Evolutionary conservation across 257 asterid species (phyloP), one percentile per base, ranked within the genome.

Genomic region (Scutellaria galericulata): DNA sequence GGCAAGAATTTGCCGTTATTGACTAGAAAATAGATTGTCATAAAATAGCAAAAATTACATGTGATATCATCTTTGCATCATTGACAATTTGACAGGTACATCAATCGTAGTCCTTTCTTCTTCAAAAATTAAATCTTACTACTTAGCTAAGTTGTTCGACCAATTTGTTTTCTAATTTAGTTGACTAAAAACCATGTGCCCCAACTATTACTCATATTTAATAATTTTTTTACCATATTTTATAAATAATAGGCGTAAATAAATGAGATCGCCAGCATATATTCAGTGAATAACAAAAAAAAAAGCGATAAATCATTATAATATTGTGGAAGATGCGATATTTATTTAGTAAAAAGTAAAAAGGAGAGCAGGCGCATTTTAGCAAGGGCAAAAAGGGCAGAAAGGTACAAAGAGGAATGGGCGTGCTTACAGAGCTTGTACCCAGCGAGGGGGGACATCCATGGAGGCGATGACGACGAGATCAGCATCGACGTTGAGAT

Each of bases 381-480:
- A 2, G 45, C 1, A 42, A 27, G 12, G 18, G 6, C 42, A 9
- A 15, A 45, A 63, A 4, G 5, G 11, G 24, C 3, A 48, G 44
- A 55, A 5, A 37, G 3, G 54, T 15, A 27, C 18, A 2, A 1
- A 9, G 6, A 9, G 7, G 8, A 3, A 13, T 3, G 11, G 31
- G 5, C 6, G 10, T 31, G 74, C 96, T 87, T 86, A 93, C 98
- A 93, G 79, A 74, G 98, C 85, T 73, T 71, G 88, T 31, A 89
- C 79, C 98, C 98, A 93, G 40, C 72, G 82, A 46, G 39, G 80
- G 44, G 98, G 98, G 45, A 93, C 98, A 73, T 93, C 98, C 70
- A 84, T 77, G 75, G 98, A 93, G 74, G 98, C 96, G 80, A 93
- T 91, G 85, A 93, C 96, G 79, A 93, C 87, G 60, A 85, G 96